Evolutionary conservation across 805 yeast genomes (phyloP).

Genomic region (Candida palmyrensis): DNA sequence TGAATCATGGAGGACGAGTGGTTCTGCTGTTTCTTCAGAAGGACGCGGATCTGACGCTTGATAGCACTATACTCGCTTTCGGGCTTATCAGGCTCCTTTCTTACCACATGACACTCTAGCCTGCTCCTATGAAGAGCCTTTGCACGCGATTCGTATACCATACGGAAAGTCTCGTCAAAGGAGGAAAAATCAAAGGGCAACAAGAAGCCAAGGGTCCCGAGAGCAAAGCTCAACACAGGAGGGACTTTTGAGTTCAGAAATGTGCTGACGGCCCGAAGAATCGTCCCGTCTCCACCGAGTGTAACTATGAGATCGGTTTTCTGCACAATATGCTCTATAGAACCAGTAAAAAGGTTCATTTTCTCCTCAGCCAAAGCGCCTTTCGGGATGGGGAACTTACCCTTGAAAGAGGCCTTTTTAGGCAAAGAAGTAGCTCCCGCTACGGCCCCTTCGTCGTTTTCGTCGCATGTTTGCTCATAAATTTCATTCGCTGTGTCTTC

Average conservation of each 20-base stretch:
- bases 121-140: conserved; percentile 73
- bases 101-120: conserved; percentile 64
- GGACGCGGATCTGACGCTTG: conserved; percentile 7
- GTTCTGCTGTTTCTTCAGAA: conserved; percentile 13
- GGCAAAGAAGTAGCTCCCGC: conserved; percentile 11
- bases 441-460: conserved; percentile 5
- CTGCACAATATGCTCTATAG: conserved; percentile 47
- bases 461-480: conserved; percentile 12
- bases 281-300: conserved; percentile 96
- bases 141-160: conserved; percentile 64
- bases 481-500: conserved; percentile 73
- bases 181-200: conserved; percentile 78
- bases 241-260: conserved; percentile 75
- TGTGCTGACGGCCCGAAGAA: conserved; percentile 73
- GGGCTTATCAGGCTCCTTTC: conserved; percentile 11
- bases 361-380: conserved; percentile 1
- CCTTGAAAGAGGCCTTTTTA: too few relatives aligned
- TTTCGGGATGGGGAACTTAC: background rate
- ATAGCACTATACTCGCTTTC: conserved; percentile 13
- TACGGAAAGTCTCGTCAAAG: conserved; percentile 53
- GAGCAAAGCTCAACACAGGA: conserved; percentile 81
- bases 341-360: conserved; percentile 51
- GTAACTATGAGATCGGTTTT: conserved; percentile 81
- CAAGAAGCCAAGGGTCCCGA: conserved; percentile 88
- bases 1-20: conserved; percentile 40